phyloP scores from a whole-genome alignment of 768 basidiomycete genomes.

The Lactifluus hygrophoroides region DNA sequence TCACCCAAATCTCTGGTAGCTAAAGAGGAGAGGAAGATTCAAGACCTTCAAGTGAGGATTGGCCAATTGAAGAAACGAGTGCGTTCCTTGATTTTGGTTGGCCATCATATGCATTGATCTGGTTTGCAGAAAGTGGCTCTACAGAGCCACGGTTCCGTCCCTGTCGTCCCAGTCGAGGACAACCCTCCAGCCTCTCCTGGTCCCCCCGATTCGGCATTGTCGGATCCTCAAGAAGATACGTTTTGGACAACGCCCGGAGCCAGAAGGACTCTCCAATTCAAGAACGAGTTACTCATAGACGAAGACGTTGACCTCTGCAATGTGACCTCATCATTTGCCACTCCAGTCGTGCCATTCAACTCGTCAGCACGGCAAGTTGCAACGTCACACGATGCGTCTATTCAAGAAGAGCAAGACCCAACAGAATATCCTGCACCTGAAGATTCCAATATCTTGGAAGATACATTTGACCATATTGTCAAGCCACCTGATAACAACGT shows the following conservation, averaged over 20 bases:
- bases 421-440: neutral
- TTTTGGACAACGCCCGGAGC: conserved; percentile 58
- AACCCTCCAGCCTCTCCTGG: conserved; percentile 22
- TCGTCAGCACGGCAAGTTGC: neutral
- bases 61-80: conserved; percentile 35
- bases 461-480: conserved; percentile 11
- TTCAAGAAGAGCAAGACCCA: neutral
- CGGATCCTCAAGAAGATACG: conserved; percentile 40
- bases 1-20: conserved; percentile 27
- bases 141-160: conserved; percentile 19
- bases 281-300: conserved; percentile 51
- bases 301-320: conserved; percentile 50
- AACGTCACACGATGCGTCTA: neutral
- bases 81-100: neutral
- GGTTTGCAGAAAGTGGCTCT: conserved; percentile 28
- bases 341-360: conserved; percentile 29
- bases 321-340: conserved; percentile 35
- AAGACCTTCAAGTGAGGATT: conserved; percentile 36
- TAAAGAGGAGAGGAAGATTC: conserved; percentile 37
- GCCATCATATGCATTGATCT: too few relatives aligned
- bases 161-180: conserved; percentile 17
- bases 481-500: neutral
- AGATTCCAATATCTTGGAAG: conserved; percentile 5
- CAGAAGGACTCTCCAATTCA: conserved; percentile 53
- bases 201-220: conserved; percentile 14